Evolutionary conservation across 2,329 filamentous ascomycete species (phyloP), one percentile per base, ranked within the genome.

Genomic region (Lomentospora prolificans): DNA sequence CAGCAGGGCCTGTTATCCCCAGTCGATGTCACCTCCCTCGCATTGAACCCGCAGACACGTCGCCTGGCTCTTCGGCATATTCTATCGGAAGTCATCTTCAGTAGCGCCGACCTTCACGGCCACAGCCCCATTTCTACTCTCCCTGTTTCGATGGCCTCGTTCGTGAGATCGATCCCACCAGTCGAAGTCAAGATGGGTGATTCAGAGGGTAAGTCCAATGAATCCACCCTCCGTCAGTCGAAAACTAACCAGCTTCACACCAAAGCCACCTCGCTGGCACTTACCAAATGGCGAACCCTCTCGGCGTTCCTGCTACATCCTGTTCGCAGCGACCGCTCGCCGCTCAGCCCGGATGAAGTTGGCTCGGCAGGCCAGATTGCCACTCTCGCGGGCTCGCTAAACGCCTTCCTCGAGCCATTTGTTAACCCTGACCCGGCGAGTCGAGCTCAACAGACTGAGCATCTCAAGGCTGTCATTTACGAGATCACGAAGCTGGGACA

Each of bases 241-340:
- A 6, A 19, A 7, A 59, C 3, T 64, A 70, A 28, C 33, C 44
- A 41, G 19, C 51, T 28, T 53, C 54, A 19, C 19, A 3, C 28
- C 55, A 36, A 55, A 69, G 63, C 63, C 4, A 59, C 64, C 4
- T 55, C 64, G 6, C 55, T 67, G n/a, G 72, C 72, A 2, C 60
- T 73, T 4, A 68, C 66, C 14, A 65, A 66, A 58, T 75, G 74
- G 74, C 70, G 72, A 30, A 66, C 63, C n/a, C 63, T 75, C 10
- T 70, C 73, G 3, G 67, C 69, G 10, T 73, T 73, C 56, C 64
- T 76, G 8, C 68, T 75, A 12, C 70, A 74, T 55, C 66, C 71
- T 0, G 60, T 56, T 22, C 70, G 69, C 28, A 67, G 63, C 56
- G 65, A 70, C 51, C 65, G 71, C 4, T 69, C 67, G 1, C 59